These are phyloP conservation scores for Ogataea trehalophila DNA, from an alignment of 805 yeast genomes.

Conservation along the genomic window DNA sequence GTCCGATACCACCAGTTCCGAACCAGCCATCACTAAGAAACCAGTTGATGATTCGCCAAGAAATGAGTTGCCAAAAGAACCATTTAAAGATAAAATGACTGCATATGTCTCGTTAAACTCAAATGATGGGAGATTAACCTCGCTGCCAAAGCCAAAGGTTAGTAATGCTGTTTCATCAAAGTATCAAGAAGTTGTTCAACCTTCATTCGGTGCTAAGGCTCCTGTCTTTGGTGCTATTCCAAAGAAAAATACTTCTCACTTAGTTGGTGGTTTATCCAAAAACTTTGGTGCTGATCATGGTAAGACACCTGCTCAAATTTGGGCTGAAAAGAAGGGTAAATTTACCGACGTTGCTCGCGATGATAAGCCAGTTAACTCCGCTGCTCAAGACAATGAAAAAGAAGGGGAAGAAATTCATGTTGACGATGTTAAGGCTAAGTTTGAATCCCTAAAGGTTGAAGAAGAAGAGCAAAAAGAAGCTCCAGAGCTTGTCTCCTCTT, in stretches of 20 bases:
- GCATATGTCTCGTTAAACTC: slow-evolving; percentile 24
- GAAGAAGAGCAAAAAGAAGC: slow-evolving; percentile 24
- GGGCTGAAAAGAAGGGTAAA: slow-evolving; percentile 89
- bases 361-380: slow-evolving; percentile 29
- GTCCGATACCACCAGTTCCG: slow-evolving; percentile 38
- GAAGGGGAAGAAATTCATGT: slow-evolving; percentile 30
- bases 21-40: slow-evolving; percentile 18
- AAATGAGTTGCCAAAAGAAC: slow-evolving; percentile 40
- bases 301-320: slow-evolving; percentile 88
- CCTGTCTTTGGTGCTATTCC: slow-evolving; percentile 28
- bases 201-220: slow-evolving; percentile 33
- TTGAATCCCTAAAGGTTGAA: slow-evolving; percentile 25
- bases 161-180: slow-evolving; percentile 46
- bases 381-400: slow-evolving; percentile 12
- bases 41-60: slow-evolving; percentile 1
- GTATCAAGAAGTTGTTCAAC: slow-evolving; percentile 34
- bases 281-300: slow-evolving; percentile 68
- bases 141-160: slow-evolving; percentile 61
- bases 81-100: slow-evolving; percentile 39
- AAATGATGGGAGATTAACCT: slow-evolving; percentile 46
- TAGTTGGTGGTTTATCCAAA: slow-evolving; percentile 55
- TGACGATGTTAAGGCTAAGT: slow-evolving; percentile 28
- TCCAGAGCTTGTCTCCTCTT: slow-evolving; percentile 10
- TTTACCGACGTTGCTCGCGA: slow-evolving; percentile 38
- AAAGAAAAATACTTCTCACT: slow-evolving; percentile 36